Percentiles rank a stretch among this genome's conserved stretches.
Evolutionary conservation across 2,329 filamentous ascomycete genomes (phyloP).

Genomic region (Diaporthe sp.): DNA sequence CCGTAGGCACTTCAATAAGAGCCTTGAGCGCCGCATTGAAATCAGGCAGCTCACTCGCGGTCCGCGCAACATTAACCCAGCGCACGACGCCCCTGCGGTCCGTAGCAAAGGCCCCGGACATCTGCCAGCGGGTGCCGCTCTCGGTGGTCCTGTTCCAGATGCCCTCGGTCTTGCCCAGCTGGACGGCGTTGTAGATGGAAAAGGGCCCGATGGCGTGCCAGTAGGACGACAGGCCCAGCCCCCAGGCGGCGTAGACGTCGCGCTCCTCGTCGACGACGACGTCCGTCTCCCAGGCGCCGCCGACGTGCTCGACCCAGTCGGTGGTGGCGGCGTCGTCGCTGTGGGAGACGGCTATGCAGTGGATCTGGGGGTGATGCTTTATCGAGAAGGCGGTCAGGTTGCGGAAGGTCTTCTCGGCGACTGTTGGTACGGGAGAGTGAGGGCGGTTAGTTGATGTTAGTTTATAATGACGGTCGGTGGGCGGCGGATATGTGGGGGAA

Average conservation of each 20-base stretch:
- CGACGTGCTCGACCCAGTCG: conserved; percentile 67
- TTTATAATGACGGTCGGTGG: not conserved
- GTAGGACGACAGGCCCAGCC: conserved; percentile 70
- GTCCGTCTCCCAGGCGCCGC: conserved; percentile 68
- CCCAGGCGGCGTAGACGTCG: conserved; percentile 74
- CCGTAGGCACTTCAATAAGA: conserved; percentile 36
- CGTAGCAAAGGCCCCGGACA: conserved; percentile 72
- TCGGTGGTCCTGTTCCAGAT: conserved; percentile 76
- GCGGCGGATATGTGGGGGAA: not conserved
- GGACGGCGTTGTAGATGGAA: conserved; percentile 69
- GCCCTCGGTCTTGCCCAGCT: conserved; percentile 70
- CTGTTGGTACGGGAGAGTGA: conserved; percentile 51
- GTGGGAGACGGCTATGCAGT: conserved; percentile 75
- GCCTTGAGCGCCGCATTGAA: conserved; percentile 59
- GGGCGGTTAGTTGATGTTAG: not conserved
- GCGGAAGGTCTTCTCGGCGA: conserved; percentile 76
- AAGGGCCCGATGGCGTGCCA: conserved; percentile 73
- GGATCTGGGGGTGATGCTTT: conserved; percentile 59
- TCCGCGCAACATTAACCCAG: conserved; percentile 62
- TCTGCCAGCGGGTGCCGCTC: conserved; percentile 78
- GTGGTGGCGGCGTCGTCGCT: conserved; percentile 65
- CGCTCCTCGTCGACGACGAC: conserved; percentile 72
- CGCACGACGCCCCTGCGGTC: conserved; percentile 64
- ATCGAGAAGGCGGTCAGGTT: conserved; percentile 65
- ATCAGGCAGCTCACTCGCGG: conserved; percentile 67